Evolutionary conservation across 169 alveolate genomes (phyloP).

Genomic region (Cryptosporidium felis): DNA sequence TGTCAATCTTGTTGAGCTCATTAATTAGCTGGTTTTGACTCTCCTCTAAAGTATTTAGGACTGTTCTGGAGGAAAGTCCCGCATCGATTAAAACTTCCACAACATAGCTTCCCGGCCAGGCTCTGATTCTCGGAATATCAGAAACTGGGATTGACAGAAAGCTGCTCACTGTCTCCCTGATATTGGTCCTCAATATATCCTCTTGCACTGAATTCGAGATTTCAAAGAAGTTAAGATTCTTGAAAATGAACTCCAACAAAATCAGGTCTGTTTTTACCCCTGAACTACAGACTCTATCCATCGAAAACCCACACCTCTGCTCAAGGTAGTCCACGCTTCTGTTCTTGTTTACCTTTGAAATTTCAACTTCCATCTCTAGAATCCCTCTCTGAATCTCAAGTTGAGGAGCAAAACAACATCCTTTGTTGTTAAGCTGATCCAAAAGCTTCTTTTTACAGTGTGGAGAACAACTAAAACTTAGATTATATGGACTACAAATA

Average conservation of each 20-base stretch:
- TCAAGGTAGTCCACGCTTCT: slow-evolving; percentile 60
- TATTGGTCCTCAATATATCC: slow-evolving; percentile 17
- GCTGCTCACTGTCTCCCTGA: slow-evolving; percentile 36
- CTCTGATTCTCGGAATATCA: slow-evolving; percentile 53
- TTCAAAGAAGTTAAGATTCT: slow-evolving; percentile 48
- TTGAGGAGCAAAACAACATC: slow-evolving; percentile 55
- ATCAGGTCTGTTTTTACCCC: slow-evolving; percentile 50
- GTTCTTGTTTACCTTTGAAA: background rate
- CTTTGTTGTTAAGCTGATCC: slow-evolving; percentile 7
- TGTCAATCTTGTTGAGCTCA: slow-evolving; percentile 19
- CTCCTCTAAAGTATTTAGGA: slow-evolving; percentile 17
- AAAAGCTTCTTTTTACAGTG: slow-evolving; percentile 42
- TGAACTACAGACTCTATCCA: slow-evolving; percentile 66
- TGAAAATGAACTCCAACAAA: slow-evolving; percentile 24
- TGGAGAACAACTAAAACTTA: slow-evolving; percentile 42
- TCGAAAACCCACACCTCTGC: slow-evolving; percentile 54
- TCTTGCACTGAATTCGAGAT: slow-evolving; percentile 53
- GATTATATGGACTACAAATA: slow-evolving; percentile 37
- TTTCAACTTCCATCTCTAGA: background rate
- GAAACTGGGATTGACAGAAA: slow-evolving; percentile 36
- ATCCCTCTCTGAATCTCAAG: slow-evolving; percentile 55
- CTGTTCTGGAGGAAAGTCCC: slow-evolving; percentile 53
- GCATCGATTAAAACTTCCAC: slow-evolving; percentile 55
- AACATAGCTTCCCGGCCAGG: slow-evolving; percentile 69
- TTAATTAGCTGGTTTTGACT: background rate